Evolutionary conservation across 768 basidiomycete genomes (phyloP), one percentile per base, ranked within the genome.

Genomic region (Pisolithus tinctorius): DNA sequence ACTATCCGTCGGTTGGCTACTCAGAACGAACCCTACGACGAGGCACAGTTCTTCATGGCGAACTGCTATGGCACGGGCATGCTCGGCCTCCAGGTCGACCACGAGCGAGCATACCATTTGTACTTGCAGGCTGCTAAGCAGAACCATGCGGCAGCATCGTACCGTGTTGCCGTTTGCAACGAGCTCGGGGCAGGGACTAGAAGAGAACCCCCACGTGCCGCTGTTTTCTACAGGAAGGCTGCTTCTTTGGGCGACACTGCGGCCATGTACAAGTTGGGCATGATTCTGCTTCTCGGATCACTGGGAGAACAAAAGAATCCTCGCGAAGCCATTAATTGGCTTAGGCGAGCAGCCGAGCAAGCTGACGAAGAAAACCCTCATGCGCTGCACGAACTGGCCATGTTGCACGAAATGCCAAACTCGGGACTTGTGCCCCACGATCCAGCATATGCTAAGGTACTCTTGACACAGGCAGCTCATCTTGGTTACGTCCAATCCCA

Each of bases 231-330:
- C 71, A 84, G 94, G 54, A 97, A 97, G 68, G 91, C 96, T 4
- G 93, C 93, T 8, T 93, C 93, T 1, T 73, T 98, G 34, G 94
- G 94, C 17, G 96, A 98, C 66, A 97, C 95, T 0, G 84, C 95
- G 26, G 96, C 93, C 3, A 99, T 98, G 96, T 98, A 96, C 74
- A 98, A 98, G 68, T 82, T 99, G n/a, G 93, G 93, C n/a, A 94
- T 96, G 86, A 88, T 97, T 56, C 77, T 96, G 29, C 76, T 98
- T 20, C 81, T 89, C 34, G 95, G 94, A 10, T 70, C 82, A 14
- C 76, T 97, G 4, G 86, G 83, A 25, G 91, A 94, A 66, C 81
- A 77, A 50, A 83, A 80, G 56, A 96, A 96, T 64, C 83, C 83
- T 1, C 82, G 93, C 30, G 96, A 99, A 64, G 94, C 93, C 6